Evolutionary conservation across 2,329 filamentous ascomycete species (phyloP), one percentile per base, ranked within the genome.

Genomic region (Calonectria ilicicola): DNA sequence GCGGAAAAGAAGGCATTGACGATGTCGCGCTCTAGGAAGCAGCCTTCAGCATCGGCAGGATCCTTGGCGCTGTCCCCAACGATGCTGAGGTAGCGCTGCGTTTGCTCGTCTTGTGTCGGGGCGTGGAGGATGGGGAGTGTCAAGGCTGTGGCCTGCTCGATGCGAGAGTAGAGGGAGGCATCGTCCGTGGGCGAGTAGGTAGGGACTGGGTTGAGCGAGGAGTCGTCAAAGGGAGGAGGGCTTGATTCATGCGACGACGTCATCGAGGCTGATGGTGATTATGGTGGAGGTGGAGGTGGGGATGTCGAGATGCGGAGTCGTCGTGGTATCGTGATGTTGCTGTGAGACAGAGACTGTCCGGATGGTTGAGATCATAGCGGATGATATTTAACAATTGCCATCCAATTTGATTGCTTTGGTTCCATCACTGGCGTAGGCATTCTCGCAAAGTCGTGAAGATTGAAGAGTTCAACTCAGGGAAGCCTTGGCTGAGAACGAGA

Each of bases 1-100:
- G 82, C 78, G 19, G 46, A 10, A 72, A 80, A 84, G 74, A 84
- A 82, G 66, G 79, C 62, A 19, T 65, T 21, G 27, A 84, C 78
- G 21, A 85, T 81, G 17, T 79, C 76, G n/a, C 14, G 32, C 51
- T 81, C 70, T 23, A 81, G 62, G 29, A 38, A 63, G 40, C 46
- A 69, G 38, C 70, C 65, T 4, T 56, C 40, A 7, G 60, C 27
- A 9, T 26, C 40, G 2, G 46, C 46, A 29, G 74, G 47, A 10
- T 27, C 58, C n/a, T 9, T 23, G 1, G 27, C 46, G 23, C 8
- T 21, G 26, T 58, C n/a, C 47, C 27, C 27, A 10, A 65, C 46
- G 3, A 66, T 9, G 21, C 65, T 27, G 5, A 47, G 32, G n/a
- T n/a, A 26, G 32, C 1, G 53, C n/a, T 23, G 35, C 47, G 46